Evolutionary conservation across 768 basidiomycete species (phyloP).

Genomic region (Lyophyllum atratum): DNA sequence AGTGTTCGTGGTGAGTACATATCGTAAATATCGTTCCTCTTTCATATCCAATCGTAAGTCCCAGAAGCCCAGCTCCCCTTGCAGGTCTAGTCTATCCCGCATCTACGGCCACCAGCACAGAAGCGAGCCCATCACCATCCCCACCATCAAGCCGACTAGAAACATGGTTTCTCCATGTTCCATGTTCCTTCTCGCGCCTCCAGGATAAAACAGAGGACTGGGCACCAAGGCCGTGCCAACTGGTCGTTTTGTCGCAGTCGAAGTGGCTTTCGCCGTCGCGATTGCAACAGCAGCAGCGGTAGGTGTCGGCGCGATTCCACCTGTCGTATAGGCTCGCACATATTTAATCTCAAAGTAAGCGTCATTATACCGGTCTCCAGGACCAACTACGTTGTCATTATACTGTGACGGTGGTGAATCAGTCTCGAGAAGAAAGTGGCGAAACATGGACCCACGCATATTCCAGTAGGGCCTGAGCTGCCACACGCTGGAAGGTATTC

Average conservation of each 20-base stretch:
- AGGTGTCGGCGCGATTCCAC: slow-evolving; percentile 25
- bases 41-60: neutral
- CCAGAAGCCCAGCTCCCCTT: neutral
- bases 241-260: slow-evolving; percentile 5
- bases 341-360: slow-evolving; percentile 71
- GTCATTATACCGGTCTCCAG: slow-evolving; percentile 40
- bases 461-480: slow-evolving; percentile 33
- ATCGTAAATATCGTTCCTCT: neutral
- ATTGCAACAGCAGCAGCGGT: slow-evolving; percentile 21
- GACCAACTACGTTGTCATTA: slow-evolving; percentile 50
- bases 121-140: neutral
- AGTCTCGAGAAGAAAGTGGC: neutral
- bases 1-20: neutral
- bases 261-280: slow-evolving; percentile 1
- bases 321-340: slow-evolving; percentile 47
- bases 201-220: slow-evolving; percentile 20
- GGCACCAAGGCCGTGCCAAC: slow-evolving; percentile 18
- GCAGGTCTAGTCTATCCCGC: neutral
- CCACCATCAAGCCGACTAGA: neutral
- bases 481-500: slow-evolving; percentile 41
- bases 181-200: neutral
- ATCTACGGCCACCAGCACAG: neutral
- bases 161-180: neutral
- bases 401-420: slow-evolving; percentile 31
- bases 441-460: slow-evolving; percentile 28